Evolutionary conservation across 495 filamentous ascomycete species (phyloP).

Genomic region (Annulohypoxylon moriforme): DNA sequence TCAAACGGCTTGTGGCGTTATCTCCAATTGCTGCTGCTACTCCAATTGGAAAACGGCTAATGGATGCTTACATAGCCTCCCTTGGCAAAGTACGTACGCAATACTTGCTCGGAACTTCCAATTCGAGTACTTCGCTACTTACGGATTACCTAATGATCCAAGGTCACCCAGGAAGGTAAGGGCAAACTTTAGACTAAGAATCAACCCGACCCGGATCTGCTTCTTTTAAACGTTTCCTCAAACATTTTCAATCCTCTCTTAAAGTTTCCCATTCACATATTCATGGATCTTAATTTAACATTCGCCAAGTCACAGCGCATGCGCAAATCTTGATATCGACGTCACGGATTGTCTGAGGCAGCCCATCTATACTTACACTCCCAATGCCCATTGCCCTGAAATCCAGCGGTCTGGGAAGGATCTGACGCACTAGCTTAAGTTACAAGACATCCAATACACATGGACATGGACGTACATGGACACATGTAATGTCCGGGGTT

Average conservation of each 20-base stretch:
- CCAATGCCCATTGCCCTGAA: not conserved
- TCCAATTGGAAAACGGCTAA: not conserved
- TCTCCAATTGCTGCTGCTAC: not conserved
- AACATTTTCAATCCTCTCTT: not conserved
- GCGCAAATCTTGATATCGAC: slow-evolving; percentile 30
- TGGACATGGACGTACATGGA: too few relatives aligned
- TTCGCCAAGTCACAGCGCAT: slow-evolving; percentile 7
- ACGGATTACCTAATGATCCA: not conserved
- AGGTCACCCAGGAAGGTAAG: too few relatives aligned
- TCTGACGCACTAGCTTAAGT: slow-evolving; percentile 28
- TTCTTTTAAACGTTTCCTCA: not conserved
- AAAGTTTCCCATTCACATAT: not conserved
- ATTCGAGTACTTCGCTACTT: not conserved
- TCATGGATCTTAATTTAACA: not conserved
- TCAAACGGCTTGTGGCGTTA: slow-evolving; percentile 9
- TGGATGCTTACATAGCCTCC: not conserved
- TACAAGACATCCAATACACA: slow-evolving; percentile 20
- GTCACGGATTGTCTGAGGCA: slow-evolving; percentile 29
- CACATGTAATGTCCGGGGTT: slow-evolving; percentile 7
- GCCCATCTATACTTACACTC: slow-evolving; percentile 7
- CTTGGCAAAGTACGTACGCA: slow-evolving; percentile 17
- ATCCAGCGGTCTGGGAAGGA: slow-evolving; percentile 33
- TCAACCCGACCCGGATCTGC: not conserved
- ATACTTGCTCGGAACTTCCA: slow-evolving; percentile 19
- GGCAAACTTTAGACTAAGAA: not conserved